Conservation (phyloP, 139 green algal species). For the Chlorella sorokiniana region DNA sequence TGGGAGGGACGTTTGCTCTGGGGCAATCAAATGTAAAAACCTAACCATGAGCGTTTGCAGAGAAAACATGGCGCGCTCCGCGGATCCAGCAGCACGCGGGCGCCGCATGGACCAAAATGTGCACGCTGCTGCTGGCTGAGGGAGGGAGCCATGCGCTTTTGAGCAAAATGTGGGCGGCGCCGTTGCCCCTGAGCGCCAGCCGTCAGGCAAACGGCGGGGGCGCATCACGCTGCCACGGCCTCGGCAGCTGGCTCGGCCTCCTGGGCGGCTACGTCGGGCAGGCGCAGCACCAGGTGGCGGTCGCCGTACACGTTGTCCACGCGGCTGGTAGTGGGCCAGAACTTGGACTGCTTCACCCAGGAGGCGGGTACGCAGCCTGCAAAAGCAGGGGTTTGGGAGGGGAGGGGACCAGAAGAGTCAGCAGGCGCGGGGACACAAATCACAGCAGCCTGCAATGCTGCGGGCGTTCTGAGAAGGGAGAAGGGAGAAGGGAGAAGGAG, state of each 20-base stretch:
- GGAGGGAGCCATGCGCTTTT: too few relatives aligned
- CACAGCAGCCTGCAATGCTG: neutral
- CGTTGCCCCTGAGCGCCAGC: too few relatives aligned
- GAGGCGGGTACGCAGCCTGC: constrained; percentile 89
- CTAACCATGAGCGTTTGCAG: neutral
- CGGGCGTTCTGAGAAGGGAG: too few relatives aligned
- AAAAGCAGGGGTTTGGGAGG: neutral
- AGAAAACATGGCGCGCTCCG: neutral
- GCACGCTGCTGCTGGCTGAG: too few relatives aligned
- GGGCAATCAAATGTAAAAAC: neutral
- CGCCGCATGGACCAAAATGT: too few relatives aligned
- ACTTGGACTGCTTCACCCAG: constrained; percentile 94
- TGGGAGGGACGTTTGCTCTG: neutral
- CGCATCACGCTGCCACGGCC: neutral
- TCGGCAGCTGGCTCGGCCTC: neutral
- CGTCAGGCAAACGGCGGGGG: too few relatives aligned
- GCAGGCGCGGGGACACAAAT: neutral
- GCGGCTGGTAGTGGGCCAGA: constrained; percentile 92
- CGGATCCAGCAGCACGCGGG: too few relatives aligned
- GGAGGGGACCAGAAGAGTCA: neutral
- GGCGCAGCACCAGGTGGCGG: constrained; percentile 42
- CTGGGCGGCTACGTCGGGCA: neutral
- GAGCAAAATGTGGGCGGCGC: too few relatives aligned
- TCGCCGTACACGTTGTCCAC: constrained; percentile 99
- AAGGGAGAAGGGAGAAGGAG: too few relatives aligned